A percentile compares a stretch with the other conserved stretches of the same genome.
phyloP scores from a whole-genome alignment of 2,329 filamentous ascomycete genomes.

The Coniella vitis region DNA sequence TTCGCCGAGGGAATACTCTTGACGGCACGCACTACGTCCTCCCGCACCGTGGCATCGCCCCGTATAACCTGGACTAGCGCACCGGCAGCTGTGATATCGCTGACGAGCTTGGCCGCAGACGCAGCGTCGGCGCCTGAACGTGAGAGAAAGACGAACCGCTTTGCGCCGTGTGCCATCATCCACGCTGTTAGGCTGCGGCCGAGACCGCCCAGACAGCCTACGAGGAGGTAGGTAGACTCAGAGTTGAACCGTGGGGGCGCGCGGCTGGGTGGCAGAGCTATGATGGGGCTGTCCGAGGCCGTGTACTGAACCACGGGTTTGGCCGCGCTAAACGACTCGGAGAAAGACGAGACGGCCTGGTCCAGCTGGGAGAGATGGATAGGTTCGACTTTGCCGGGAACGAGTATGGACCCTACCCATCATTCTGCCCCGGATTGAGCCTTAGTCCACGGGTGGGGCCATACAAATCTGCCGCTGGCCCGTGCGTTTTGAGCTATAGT shows the following conservation, averaged over 20 bases:
- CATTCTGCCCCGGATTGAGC: no score
- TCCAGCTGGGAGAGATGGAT: conserved; percentile 17
- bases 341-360: conserved; percentile 18
- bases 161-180: conserved; percentile 28
- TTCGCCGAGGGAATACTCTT: neutral
- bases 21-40: conserved; percentile 16
- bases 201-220: conserved; percentile 31
- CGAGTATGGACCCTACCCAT: no score
- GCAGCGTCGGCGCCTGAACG: conserved; percentile 23
- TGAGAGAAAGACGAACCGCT: conserved; percentile 27
- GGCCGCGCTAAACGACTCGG: conserved; percentile 13
- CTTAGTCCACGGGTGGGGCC: no score
- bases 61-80: conserved; percentile 17
- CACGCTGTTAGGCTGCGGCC: conserved; percentile 27
- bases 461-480: no score
- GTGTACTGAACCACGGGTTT: conserved; percentile 16
- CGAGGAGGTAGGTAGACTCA: conserved; percentile 26
- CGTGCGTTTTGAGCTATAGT: no score
- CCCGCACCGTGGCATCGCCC: conserved; percentile 11
- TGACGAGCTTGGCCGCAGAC: conserved; percentile 21
- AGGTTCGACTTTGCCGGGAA: no score
- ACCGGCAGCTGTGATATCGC: conserved; percentile 17
- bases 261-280: no score
- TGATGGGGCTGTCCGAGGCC: no score
- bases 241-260: no score